Conservation (phyloP, 371 early-diverging fungal species). For the Coemansia sp. region DNA sequence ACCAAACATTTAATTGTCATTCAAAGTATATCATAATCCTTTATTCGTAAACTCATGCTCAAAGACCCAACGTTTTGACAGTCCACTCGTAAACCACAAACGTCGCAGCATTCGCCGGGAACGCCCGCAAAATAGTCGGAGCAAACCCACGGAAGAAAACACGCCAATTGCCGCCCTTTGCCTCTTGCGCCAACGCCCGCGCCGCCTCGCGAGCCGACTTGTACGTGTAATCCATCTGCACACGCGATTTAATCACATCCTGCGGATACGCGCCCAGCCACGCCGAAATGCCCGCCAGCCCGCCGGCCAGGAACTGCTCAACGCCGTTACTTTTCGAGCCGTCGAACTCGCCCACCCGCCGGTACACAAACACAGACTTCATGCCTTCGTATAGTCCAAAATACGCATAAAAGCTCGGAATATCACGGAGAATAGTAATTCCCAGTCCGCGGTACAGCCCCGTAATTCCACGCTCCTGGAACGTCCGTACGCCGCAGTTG, state of each 20-base stretch:
- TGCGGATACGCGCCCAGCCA: slow-evolving; percentile 90
- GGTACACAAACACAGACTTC: slow-evolving; percentile 58
- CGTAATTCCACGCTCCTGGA: slow-evolving; percentile 63
- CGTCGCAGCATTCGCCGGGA: slow-evolving; percentile 89
- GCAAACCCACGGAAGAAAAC: slow-evolving; percentile 79
- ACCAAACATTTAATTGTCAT: too few relatives aligned
- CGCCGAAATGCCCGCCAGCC: slow-evolving; percentile 72
- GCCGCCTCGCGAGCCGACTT: slow-evolving; percentile 53
- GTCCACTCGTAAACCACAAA: slow-evolving; percentile 80
- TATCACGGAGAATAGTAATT: slow-evolving; percentile 79
- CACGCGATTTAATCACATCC: slow-evolving; percentile 83
- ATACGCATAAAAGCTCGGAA: slow-evolving; percentile 82
- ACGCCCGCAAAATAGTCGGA: slow-evolving; percentile 84
- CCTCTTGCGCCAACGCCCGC: slow-evolving; percentile 56
- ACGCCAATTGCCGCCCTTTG: slow-evolving; percentile 56
- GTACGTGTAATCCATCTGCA: slow-evolving; percentile 64
- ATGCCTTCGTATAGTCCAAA: slow-evolving; percentile 76
- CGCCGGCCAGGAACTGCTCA: slow-evolving; percentile 82
- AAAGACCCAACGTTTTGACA: slow-evolving; percentile 56
- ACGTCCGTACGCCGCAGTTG: slow-evolving; percentile 73
- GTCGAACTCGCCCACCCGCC: slow-evolving; percentile 33
- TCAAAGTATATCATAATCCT: too few relatives aligned
- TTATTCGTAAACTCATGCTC: not conserved
- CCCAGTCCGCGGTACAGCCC: slow-evolving; percentile 82
- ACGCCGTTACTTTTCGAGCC: slow-evolving; percentile 52